A percentile compares a stretch with the other conserved stretches of the same genome.
Evolutionary conservation across 1,139 yeast genomes (phyloP).

Genomic region (Hansenula sp.): DNA sequence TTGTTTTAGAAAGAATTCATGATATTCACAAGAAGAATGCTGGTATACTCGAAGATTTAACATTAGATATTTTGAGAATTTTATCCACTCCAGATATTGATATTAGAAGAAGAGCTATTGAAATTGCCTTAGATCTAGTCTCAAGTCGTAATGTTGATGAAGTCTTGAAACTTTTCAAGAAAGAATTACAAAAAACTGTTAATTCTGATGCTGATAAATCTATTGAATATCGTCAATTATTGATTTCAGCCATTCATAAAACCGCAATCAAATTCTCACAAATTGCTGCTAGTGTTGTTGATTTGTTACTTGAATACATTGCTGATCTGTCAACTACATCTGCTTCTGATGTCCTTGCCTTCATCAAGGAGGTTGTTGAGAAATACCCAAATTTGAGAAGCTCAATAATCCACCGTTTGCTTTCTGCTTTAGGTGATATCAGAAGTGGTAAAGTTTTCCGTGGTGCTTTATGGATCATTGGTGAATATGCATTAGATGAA

Average conservation of each 20-base stretch:
- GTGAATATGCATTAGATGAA: constrained; percentile 81
- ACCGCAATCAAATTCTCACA: constrained; percentile 87
- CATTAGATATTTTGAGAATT: constrained; percentile 82
- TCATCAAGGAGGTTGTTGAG: constrained; percentile 92
- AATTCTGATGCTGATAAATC: constrained; percentile 71
- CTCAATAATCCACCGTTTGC: constrained; percentile 60
- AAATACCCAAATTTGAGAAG: constrained; percentile 80
- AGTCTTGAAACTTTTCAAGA: constrained; percentile 85
- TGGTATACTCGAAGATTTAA: constrained; percentile 80
- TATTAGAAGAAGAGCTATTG: constrained; percentile 84
- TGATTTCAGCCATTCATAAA: constrained; percentile 84
- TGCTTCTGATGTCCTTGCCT: constrained; percentile 85
- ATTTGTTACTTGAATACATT: constrained; percentile 79
- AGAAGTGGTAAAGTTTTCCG: constrained; percentile 90
- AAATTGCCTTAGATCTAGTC: constrained; percentile 74
- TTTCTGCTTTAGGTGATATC: constrained; percentile 58
- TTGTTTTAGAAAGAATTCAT: constrained; percentile 81
- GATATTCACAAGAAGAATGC: constrained; percentile 73
- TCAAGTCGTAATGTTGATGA: constrained; percentile 91
- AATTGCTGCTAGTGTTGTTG: constrained; percentile 90
- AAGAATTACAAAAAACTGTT: constrained; percentile 77
- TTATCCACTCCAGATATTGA: constrained; percentile 85
- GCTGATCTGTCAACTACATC: constrained; percentile 78
- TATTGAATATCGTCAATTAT: constrained; percentile 81
- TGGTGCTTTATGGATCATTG: constrained; percentile 93